Conservation (phyloP, 2,329 filamentous ascomycete species). For the Cytospora paraplurivora region DNA sequence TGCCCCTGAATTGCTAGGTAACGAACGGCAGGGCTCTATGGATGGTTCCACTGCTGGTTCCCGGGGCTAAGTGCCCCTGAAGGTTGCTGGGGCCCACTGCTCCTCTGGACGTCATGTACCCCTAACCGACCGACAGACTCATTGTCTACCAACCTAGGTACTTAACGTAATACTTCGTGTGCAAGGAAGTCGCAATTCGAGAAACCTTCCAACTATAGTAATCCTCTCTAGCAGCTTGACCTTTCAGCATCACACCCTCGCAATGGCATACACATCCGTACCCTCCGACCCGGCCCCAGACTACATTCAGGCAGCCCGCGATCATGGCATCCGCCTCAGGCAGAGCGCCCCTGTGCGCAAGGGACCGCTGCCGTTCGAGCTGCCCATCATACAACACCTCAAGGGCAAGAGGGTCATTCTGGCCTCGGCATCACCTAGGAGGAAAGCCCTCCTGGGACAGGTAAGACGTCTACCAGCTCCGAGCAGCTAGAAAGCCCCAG, state of each 20-base stretch:
- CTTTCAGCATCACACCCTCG: constrained; percentile 4
- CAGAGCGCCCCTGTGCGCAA: constrained; percentile 47
- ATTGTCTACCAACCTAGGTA: too few species aligned
- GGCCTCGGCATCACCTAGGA: constrained; percentile 83
- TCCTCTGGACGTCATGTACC: too few species aligned
- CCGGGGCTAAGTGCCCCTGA: too few species aligned
- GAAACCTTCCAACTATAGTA: not conserved
- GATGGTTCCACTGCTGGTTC: too few species aligned
- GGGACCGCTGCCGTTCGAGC: constrained; percentile 68
- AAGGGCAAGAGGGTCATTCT: constrained; percentile 82
- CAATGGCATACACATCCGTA: constrained; percentile 29
- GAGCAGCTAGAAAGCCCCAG: not conserved
- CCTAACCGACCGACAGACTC: too few species aligned
- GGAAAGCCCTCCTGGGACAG: constrained; percentile 77
- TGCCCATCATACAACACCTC: constrained; percentile 78
- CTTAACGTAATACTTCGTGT: too few species aligned
- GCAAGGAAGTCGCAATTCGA: not conserved
- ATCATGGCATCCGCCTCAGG: constrained; percentile 41
- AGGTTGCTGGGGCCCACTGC: too few species aligned
- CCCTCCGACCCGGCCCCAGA: constrained; percentile 48
- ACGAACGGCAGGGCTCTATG: too few species aligned
- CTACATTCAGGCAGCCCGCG: constrained; percentile 46
- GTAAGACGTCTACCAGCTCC: constrained; percentile 40
- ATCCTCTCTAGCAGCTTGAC: constrained; percentile 13
- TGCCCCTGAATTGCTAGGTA: too few species aligned